Percentiles rank a stretch among this genome's conserved stretches.
Conservation (phyloP, 345 rosid genomes). For the Boechera stricta region DNA sequence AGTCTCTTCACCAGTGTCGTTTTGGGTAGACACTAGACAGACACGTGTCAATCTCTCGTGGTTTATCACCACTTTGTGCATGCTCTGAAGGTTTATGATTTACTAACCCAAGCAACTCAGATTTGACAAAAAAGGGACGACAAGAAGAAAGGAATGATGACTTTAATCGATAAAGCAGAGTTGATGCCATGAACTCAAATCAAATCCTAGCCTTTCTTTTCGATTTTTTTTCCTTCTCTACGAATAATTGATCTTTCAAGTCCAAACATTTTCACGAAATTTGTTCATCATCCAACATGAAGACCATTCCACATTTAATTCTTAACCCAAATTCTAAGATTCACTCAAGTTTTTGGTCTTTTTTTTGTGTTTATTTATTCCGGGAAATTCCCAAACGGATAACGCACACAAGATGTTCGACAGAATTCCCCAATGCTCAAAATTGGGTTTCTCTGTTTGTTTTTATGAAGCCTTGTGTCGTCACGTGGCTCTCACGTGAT, state of each 20-base stretch:
- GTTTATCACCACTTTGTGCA: too few species aligned
- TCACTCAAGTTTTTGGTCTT: background rate
- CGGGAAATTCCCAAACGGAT: background rate
- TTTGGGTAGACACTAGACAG: background rate
- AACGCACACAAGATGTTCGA: constrained; percentile 30
- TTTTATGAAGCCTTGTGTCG: background rate
- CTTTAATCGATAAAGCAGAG: too few species aligned
- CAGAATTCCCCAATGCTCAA: constrained; percentile 5
- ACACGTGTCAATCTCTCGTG: background rate
- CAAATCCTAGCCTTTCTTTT: too few species aligned
- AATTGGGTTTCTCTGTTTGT: background rate
- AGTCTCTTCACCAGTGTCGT: too few species aligned
- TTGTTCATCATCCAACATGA: background rate
- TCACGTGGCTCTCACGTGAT: constrained; percentile 39
- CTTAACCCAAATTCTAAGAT: constrained; percentile 3
- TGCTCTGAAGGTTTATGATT: too few species aligned
- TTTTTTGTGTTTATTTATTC: background rate
- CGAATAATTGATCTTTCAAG: background rate
- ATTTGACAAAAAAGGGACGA: too few species aligned
- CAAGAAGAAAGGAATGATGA: too few species aligned
- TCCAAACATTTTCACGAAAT: background rate
- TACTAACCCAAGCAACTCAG: too few species aligned
- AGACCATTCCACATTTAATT: background rate
- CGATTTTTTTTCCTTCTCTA: background rate
- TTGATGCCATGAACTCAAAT: too few species aligned